Evolutionary conservation across 2,329 filamentous ascomycete species (phyloP), one percentile per base, ranked within the genome.

Genomic region (Penicillium sp.): DNA sequence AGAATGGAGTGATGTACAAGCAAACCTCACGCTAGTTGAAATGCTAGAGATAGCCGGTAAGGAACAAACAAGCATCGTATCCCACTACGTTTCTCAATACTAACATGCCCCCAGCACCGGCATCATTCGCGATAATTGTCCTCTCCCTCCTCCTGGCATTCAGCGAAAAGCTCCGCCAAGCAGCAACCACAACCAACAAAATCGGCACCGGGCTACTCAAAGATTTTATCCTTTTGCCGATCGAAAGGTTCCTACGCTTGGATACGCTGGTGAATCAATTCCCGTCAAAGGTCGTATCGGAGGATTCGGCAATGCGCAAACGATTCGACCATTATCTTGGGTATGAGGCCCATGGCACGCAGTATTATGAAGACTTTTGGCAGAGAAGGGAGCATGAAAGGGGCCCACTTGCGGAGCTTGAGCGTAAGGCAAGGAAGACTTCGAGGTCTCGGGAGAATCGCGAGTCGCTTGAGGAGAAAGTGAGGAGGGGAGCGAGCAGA

Each of bases 91-190:
- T 14, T 20, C 4, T 38, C 18, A 11, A 18, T 16, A n/a, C 43
- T 48, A 36, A 54, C 35, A 40, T n/a, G 10, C 9, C 35, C 14
- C 40, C 45, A 67, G 63, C 54, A 14, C 62, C 61, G 78, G 40
- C 83, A 75, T 36, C 69, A 71, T 6, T 84, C 76, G 35, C 70
- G 67, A n/a, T 85, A 8, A 80, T 85, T 36, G 58, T 71, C 1
- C 57, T 74, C 0, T 79, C 81, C 0, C 74, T 86, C 2, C 60
- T 84, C 0, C 71, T 79, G 1, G 83, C 83, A 0, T 86, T 83
- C 68, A 85, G 63, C 46, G 61, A 67, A 31, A 60, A 51, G 1
- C 59, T 69, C 2, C 66, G 65, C 27, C 63, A 66, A 36, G 50
- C 44, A 18, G 58, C 64, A 8, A 53, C 56, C 7, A 66, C 61